Evolutionary conservation across 1,139 yeast genomes (phyloP), one percentile per base, ranked within the genome.

Genomic region (Hansenula lynferdii): DNA sequence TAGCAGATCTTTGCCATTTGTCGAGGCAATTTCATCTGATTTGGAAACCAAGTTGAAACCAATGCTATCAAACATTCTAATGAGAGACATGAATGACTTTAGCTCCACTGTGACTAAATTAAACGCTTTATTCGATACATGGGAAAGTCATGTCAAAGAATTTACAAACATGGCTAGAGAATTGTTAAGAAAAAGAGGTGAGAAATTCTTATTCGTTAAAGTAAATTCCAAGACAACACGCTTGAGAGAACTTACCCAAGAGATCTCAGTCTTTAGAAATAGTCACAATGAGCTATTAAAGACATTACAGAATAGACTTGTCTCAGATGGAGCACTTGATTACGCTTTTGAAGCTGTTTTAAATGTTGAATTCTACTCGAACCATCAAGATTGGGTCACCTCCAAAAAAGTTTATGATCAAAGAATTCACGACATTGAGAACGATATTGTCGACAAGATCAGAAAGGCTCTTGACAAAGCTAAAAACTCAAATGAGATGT

Each of bases 81-180:
- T 58, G 5, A 45, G 68, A 6, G 60, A 56, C 1, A 63, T 50
- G 42, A 47, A 45, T 2, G 60, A 60, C 3, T 76, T 77, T 48
- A 40, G 53, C 7, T 37, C 37, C 0, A 42, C 54, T 2, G 44
- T 61, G 2, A 28, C 45, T 2, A 54, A 54, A 2, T 43, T 67
- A 0, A 43, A 54, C 3, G 50, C 54, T 0, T 55, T 73, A 1
- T 61, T 75, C 26, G 58, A 53, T 3, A 55, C 65, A 2, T 72
- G 81, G 72, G 82, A 79, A 31, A 67, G 64, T 45, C 70, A 64
- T 45, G 59, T 65, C 43, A 77, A 69, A 56, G 84, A 65, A 56
- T 82, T 76, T 60, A 75, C 68, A 40, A 71, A 66, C 40, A 57
- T 85, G 35, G 73, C 87, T 0, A 70, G 97, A 47, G 97, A 89